Base-by-base conservation (phyloP, 257 asterid species). In the Jacaranda copaia region DNA sequence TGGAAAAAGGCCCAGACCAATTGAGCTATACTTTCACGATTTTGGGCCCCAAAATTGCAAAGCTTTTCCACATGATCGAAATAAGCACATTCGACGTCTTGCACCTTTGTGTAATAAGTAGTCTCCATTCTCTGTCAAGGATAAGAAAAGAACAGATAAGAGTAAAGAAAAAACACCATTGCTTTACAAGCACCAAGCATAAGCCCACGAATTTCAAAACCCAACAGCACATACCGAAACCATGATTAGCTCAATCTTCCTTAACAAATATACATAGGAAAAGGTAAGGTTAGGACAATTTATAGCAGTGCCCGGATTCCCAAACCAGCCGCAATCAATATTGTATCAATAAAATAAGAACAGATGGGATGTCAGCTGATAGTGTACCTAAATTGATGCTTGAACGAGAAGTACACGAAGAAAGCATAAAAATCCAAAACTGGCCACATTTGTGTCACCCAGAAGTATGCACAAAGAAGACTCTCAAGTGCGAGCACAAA, bases 21-120 rank as follows among this genome's bases (percentile, higher is more conserved):
- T 58, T 80, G 80, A 39, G 84, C 81, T 60, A 90, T 81, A 69
- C 80, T 82, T 79, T 90, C 96, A 61, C 78, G 65, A 52, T 90
- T 90, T 25, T 35, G 82, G 25, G 85, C 83, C 61, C 96, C 96
- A 81, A 76, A 90, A 46, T 85, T 84, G 61, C 42, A 9, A 13
- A 90, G 90, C 62, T 73, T 74, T 61, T 88, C 96, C 72, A 88
- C 91, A 75, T 82, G 77, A 85, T 90, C 92, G 70, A 88, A 90
- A 77, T 70, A 90, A 68, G 90, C 66, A 70, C 88, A 90, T 70
- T 86, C 89, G 48, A 84, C 72, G 68, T 85, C 82, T 88, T 6
- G 88, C 86, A 12, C 66, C 82, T 25, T 25, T 43, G 70, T 82
- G 61, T 75, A 85, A 81, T 83, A 87, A 18, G 96, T 90, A 15